These are phyloP conservation scores for Lipomyces yamadae DNA, from an alignment of 805 yeast species.

Conservation along the genomic window DNA sequence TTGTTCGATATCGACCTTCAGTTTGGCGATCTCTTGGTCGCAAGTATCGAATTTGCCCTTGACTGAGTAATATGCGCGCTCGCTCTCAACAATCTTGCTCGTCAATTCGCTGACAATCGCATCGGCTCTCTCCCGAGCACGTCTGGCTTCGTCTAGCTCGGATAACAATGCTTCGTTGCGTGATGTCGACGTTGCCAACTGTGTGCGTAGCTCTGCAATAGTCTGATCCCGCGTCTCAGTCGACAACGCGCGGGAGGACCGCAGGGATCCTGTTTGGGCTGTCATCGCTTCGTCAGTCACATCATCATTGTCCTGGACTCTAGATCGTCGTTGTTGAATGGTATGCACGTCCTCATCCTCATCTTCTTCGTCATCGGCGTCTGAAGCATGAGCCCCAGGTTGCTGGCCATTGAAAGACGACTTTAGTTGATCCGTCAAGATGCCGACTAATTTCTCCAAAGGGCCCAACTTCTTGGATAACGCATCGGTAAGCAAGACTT, in stretches of 20 bases:
- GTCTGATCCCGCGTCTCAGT: slow-evolving; percentile 10
- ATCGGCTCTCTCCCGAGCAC: slow-evolving; percentile 21
- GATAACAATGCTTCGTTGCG: slow-evolving; percentile 16
- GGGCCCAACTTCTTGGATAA: slow-evolving; percentile 30
- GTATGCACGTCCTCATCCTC: slow-evolving; percentile 4
- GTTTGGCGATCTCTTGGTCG: slow-evolving; percentile 17
- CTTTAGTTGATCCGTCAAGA: slow-evolving; percentile 31
- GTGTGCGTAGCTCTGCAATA: slow-evolving; percentile 6
- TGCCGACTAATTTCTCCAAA: slow-evolving; percentile 25
- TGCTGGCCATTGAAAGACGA: neutral
- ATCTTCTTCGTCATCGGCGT: slow-evolving; percentile 31
- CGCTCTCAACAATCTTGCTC: slow-evolving; percentile 21
- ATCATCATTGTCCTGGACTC: neutral
- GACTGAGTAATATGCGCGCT: slow-evolving; percentile 7
- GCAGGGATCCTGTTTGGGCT: neutral
- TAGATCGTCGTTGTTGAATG: slow-evolving; percentile 4
- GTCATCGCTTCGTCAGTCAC: neutral
- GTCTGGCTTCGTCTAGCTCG: slow-evolving; percentile 27
- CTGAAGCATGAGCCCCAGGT: slow-evolving; percentile 6
- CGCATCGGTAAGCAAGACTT: slow-evolving; percentile 23
- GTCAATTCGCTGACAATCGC: slow-evolving; percentile 19
- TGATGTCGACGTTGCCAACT: slow-evolving; percentile 10
- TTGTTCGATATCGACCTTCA: slow-evolving; percentile 8
- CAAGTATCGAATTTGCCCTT: slow-evolving; percentile 18
- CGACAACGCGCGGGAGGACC: slow-evolving; percentile 4